These are phyloP conservation scores for Elsinoe necatrix DNA, from an alignment of 2,329 filamentous ascomycete species.

Conservation along the genomic window DNA sequence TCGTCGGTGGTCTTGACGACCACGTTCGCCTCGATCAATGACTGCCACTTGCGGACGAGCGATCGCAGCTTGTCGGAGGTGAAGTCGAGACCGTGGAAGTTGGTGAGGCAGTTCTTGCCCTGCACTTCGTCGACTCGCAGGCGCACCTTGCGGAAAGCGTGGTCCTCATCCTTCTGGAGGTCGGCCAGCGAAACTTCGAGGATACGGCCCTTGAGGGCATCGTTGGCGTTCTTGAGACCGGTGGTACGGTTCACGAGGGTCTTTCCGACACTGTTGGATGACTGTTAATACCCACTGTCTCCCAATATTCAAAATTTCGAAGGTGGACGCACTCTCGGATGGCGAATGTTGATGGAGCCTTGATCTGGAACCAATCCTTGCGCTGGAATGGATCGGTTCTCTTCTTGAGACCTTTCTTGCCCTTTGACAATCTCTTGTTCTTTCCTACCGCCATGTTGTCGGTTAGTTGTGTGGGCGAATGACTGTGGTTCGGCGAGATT, in stretches of 20 bases:
- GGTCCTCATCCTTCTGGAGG: slow-evolving; percentile 99
- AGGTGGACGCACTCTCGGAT: slow-evolving; percentile 68
- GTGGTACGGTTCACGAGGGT: slow-evolving; percentile 99
- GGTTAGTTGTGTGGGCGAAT: slow-evolving; percentile 16
- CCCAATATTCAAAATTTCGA: slow-evolving; percentile 12
- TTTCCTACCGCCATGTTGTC: slow-evolving; percentile 67
- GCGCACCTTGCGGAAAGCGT: slow-evolving; percentile 99
- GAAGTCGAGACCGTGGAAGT: slow-evolving; percentile 99
- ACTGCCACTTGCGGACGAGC: slow-evolving; percentile 99
- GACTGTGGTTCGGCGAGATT: slow-evolving; percentile 9
- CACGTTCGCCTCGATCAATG: slow-evolving; percentile 98
- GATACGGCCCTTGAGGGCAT: slow-evolving; percentile 96
- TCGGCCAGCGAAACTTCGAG: slow-evolving; percentile 98
- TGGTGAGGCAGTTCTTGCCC: slow-evolving; percentile 99
- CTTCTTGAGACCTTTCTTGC: slow-evolving; percentile 99
- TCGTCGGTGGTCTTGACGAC: slow-evolving; percentile 99
- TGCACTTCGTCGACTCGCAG: slow-evolving; percentile 97
- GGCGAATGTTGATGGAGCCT: slow-evolving; percentile 95
- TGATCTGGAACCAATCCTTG: slow-evolving; percentile 99
- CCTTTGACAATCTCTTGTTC: slow-evolving; percentile 99
- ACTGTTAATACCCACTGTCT: slow-evolving; percentile 27
- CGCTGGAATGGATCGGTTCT: slow-evolving; percentile 91
- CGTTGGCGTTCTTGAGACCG: slow-evolving; percentile 99
- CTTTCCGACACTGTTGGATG: slow-evolving; percentile 78
- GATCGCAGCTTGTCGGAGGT: slow-evolving; percentile 99